phyloP scores from a whole-genome alignment of 1,139 yeast genomes.

The Debaryomyces subglobosus region DNA sequence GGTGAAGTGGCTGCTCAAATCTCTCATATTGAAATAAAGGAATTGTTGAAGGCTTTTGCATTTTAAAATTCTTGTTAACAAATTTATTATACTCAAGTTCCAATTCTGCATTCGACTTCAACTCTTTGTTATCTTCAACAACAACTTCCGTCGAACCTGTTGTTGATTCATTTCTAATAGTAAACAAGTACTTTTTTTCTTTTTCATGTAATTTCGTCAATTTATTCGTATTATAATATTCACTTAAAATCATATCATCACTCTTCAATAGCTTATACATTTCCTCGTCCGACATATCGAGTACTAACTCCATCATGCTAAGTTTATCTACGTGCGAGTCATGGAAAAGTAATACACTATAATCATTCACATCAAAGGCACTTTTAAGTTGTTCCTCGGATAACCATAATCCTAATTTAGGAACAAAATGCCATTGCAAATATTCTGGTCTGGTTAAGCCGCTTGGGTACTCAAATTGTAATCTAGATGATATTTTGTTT shows the following conservation, averaged over 20 bases:
- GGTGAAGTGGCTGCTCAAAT: slow-evolving; percentile 23
- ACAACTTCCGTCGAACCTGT: slow-evolving; percentile 18
- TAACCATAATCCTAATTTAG: slow-evolving; percentile 33
- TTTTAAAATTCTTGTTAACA: slow-evolving; percentile 20
- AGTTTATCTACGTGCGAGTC: slow-evolving; percentile 13
- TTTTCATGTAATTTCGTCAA: slow-evolving; percentile 20
- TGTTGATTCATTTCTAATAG: background rate
- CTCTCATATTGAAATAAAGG: slow-evolving; percentile 27
- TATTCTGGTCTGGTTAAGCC: slow-evolving; percentile 27
- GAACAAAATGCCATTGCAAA: slow-evolving; percentile 33
- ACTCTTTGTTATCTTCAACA: slow-evolving; percentile 20
- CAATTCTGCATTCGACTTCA: slow-evolving; percentile 14
- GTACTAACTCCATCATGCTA: slow-evolving; percentile 11
- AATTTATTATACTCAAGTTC: slow-evolving; percentile 21
- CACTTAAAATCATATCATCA: slow-evolving; percentile 19
- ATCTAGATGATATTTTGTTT: slow-evolving; percentile 25
- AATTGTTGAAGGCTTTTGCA: slow-evolving; percentile 26
- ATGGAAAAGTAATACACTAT: slow-evolving; percentile 14
- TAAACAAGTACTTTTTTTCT: slow-evolving; percentile 20
- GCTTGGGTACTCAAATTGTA: slow-evolving; percentile 28
- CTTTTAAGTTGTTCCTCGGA: slow-evolving; percentile 19
- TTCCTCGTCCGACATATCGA: slow-evolving; percentile 22
- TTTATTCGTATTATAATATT: slow-evolving; percentile 20
- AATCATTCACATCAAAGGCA: slow-evolving; percentile 27
- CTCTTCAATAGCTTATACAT: slow-evolving; percentile 17